Base-by-base conservation (phyloP, 371 early-diverging fungal genomes). In the Apophysomyces ossiformis region DNA sequence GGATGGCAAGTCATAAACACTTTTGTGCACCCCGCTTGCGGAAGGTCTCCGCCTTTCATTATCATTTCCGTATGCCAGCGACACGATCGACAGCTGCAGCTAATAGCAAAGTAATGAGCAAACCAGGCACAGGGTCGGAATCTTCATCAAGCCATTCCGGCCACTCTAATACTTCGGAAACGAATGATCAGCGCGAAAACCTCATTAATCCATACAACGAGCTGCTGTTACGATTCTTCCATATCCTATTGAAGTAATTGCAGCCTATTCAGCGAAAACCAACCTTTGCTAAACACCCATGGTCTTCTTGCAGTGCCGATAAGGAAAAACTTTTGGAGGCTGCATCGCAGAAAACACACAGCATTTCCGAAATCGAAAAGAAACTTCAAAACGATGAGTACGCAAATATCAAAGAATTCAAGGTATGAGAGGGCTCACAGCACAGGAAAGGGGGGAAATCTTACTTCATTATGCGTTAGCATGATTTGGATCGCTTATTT, bases 401-500 rank as follows among this genome's bases (percentile, higher is more conserved):
- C 32, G 36, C 47, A 16, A 41, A 37, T 36, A 38, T 65, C 32
- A 38, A 32, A 7, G 66, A 65, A 37, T 65, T 50, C 66, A 65
- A 47, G 59, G 66, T 65, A 65, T 36, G 47, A 11, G 2, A 47
- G 13, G 13, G 16, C 16, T 47, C n/a, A 61, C 11, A 18, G 32
- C 2, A 26, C 1, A 41, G 41, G 16, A 45, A 46, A 62, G 37
- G 1, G 6, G 15, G 16, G 3, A 41, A 0, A 1, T 26, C 37
- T 32, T 9, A 16, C 44, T 35, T 37, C 8, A 9, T 7, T 8
- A 18, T 18, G 16, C 7, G 9, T 46, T 44, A 65, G 66, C 66
- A 54, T 65, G 66, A 65, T 59, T 15, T 65, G 44, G 45, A 65
- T 37, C 60, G 41, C 46, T 50, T 58, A 21, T 65, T 65, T 36